Base-by-base conservation (phyloP, 2,329 filamentous ascomycete species). In the Fusarium anthophilum region DNA sequence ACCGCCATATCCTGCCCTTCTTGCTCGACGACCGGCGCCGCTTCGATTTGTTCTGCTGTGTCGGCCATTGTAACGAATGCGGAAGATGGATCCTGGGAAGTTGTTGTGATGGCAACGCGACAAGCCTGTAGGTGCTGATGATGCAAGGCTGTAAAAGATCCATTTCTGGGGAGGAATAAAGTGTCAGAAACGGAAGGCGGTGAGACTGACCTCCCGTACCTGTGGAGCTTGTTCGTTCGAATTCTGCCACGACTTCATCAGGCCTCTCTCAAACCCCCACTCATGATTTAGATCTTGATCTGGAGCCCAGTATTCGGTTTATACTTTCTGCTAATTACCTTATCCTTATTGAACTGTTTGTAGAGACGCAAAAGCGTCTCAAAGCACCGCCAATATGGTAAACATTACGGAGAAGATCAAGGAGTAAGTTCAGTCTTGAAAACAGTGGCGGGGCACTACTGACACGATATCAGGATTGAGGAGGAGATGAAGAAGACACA, bases 381-480 rank as follows among this genome's bases (percentile, higher is more conserved):
- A 44, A 79, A 79, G 70, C 71, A 65, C 70, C 74, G 73, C 63
- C 84, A 89, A 86, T 80, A 99, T 99, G 96, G 96, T 98, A 84
- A 98, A 98, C 87, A 99, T 99, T 77, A 98, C 96, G 76, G 97
- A 99, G 63, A 98, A 98, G 90, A 99, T 99, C 87, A 99, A 99
- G 89, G 96, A 98, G 96, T 98, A 85, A 80, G 92, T 82, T 26
- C 37, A 26, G 24, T 38, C 50, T 39, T 43, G 26, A 35, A 30
- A 24, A 26, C 22, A 10, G 56, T 66, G 55, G 69, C 48, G 63
- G 60, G 60, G 69, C 58, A 56, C 61, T 47, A 72, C 78, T 81
- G 72, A 80, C 41, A 73, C 53, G 14, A 63, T 37, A n/a, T 60
- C 78, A 98, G 96, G 91, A 99, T 99, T 80, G 96, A 99, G 90